These are phyloP conservation scores for Rhizomucor pusillus DNA, from an alignment of 371 early-diverging fungal genomes.

Conservation along the genomic window DNA sequence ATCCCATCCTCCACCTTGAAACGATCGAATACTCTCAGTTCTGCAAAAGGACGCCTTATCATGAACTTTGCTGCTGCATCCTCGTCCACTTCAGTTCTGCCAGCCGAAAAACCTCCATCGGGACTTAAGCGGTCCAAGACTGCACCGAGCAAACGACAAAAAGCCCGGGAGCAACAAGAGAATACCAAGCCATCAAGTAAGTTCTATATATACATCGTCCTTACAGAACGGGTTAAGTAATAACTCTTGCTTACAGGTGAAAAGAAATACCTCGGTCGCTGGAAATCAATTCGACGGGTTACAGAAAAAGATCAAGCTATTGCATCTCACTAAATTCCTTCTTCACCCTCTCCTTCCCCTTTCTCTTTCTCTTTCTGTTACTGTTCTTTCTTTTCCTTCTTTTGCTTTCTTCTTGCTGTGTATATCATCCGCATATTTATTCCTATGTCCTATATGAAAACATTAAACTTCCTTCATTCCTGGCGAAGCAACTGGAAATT, in stretches of 20 bases:
- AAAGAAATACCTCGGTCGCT: conserved; percentile 10
- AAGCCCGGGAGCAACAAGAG: conserved; percentile 2
- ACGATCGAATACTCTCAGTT: neutral
- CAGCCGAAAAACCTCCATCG: neutral
- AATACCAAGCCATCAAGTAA: neutral
- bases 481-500: too few relatives aligned
- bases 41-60: neutral
- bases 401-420: too few relatives aligned
- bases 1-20: too few relatives aligned
- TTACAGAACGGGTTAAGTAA: too few relatives aligned
- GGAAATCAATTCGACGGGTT: conserved; percentile 16
- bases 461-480: too few relatives aligned
- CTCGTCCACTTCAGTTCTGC: neutral
- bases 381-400: too few relatives aligned
- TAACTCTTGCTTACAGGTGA: neutral
- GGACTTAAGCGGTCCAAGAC: conserved; percentile 18
- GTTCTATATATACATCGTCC: neutral
- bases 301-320: neutral
- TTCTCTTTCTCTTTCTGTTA: too few relatives aligned
- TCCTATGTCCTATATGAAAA: too few relatives aligned
- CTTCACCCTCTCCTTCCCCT: too few relatives aligned
- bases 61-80: neutral
- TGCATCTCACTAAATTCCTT: too few relatives aligned
- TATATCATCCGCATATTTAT: too few relatives aligned
- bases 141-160: conserved; percentile 19